Base-by-base conservation (phyloP, 2,329 filamentous ascomycete species). In the Aspergillus versicolor region DNA sequence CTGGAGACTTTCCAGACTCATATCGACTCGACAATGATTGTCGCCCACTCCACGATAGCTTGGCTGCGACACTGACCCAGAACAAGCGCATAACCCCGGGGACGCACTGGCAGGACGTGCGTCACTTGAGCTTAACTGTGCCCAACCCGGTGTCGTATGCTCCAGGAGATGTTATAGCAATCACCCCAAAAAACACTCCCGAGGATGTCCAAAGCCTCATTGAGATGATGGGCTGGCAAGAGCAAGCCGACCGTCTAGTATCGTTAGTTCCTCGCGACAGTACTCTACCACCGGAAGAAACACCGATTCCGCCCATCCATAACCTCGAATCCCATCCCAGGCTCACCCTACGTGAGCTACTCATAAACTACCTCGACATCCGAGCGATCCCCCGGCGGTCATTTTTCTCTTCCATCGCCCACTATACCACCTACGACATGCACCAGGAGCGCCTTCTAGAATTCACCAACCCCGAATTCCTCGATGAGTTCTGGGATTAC, bases 401-500 rank as follows among this genome's bases (percentile, higher is more conserved):
- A 2, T 97, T 99, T 77, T 91, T 99, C 69, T 82, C 88, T 12
- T 82, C 86, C 19, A 84, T 97, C 54, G 84, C 88, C 0, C 86
- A 91, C 70, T 92, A 92, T 67, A 89, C 91, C 2, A 75, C 79
- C 0, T 84, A 95, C 65, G 71, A 78, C 2, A 85, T 86, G 66
- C 93, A 99, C 67, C 86, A 85, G 65, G 89, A 94, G 60, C 86
- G 93, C 2, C 83, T 99, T 0, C 74, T 88, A 8, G 94, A 99
- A 69, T 94, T 99, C 66, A 87, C 87, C 1, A 84, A 89, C 65
- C 86, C 91, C 0, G 83, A 89, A 45, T 90, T 88, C 65, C 85
- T 93, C 5, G 92, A 97, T 65, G 94, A 99, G 65, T 88, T 96
- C 55, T 97, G 91, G 77, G 93, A 99, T 75, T 99, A 99, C 70